Percentiles rank a stretch among this genome's conserved stretches.
Evolutionary conservation across 1,284 basidiomycete species (phyloP).

Genomic region (Papiliotrema nemorosa): DNA sequence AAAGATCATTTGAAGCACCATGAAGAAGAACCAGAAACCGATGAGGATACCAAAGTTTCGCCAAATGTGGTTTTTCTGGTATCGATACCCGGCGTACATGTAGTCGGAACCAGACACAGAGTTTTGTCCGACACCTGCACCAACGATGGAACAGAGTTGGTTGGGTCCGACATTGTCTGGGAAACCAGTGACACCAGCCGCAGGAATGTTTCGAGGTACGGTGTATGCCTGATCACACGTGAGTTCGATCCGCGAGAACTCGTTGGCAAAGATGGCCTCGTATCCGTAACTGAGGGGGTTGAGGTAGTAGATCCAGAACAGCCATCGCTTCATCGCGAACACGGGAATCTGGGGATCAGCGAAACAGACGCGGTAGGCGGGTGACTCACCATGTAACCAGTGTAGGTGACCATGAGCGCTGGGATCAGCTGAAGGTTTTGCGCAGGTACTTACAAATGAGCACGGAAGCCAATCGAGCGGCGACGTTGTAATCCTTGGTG

Average conservation of each 20-base stretch:
- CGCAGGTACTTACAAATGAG: slow-evolving; percentile 53
- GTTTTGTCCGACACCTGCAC: slow-evolving; percentile 36
- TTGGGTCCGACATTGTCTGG: slow-evolving; percentile 52
- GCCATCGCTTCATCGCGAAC: slow-evolving; percentile 76
- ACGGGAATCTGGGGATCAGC: slow-evolving; percentile 48
- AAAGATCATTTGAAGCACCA: slow-evolving; percentile 50
- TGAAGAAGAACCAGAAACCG: slow-evolving; percentile 66
- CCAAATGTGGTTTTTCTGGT: slow-evolving; percentile 42
- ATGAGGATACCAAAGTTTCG: slow-evolving; percentile 49
- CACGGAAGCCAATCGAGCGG: slow-evolving; percentile 53
- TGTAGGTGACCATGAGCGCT: slow-evolving; percentile 53
- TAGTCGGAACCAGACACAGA: slow-evolving; percentile 46
- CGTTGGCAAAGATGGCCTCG: slow-evolving; percentile 75
- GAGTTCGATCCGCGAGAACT: slow-evolving; percentile 68
- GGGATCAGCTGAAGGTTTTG: slow-evolving; percentile 56
- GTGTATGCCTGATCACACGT: slow-evolving; percentile 66
- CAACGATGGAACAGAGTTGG: slow-evolving; percentile 47
- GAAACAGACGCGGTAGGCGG: neutral
- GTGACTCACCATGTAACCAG: slow-evolving; percentile 37
- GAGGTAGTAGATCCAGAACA: slow-evolving; percentile 74
- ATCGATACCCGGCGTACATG: slow-evolving; percentile 45
- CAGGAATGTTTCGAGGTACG: slow-evolving; percentile 63
- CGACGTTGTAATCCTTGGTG: slow-evolving; percentile 52
- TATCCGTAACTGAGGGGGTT: slow-evolving; percentile 72
- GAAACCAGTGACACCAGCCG: slow-evolving; percentile 59